Base-by-base conservation (phyloP, 2,329 filamentous ascomycete genomes). In the Cadophora luteo-olivacea region DNA sequence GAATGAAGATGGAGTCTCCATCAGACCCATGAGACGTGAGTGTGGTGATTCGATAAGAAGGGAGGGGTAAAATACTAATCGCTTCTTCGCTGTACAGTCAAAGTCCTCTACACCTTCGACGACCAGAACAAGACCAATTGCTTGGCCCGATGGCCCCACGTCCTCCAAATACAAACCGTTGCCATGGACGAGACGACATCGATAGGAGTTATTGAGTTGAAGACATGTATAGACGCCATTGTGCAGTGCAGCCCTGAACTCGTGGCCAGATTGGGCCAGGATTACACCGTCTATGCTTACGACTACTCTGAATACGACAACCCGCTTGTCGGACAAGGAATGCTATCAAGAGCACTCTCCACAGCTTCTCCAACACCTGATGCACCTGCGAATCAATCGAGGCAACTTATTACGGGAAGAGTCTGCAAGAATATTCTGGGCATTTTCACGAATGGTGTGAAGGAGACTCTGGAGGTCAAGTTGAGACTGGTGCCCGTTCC, bases 231-330 rank as follows among this genome's bases (percentile, higher is more conserved):
- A 57, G 90, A 95, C 78, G 92, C 94, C 67, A 91, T 99, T 69
- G 82, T 84, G 29, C 83, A 88, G 67, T 87, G 85, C 82, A 98
- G 96, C 78, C 96, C 96, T 48, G 96, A 99, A 81, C 86, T 99
- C 57, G 83, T 94, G 58, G 87, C 88, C 77, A 84, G 91, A 83
- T 78, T 91, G 69, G 85, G 91, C 81, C 82, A 82, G 87, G 80
- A 99, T 81, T 99, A 96, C 81, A 96, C 94, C n/a, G 90, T 99
- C 67, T 99, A 99, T 81, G 94, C 95, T 36, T 93, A 93, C 82
- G 96, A 99, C 80, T 98, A 95, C 80, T 97, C 96, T 14, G 96
- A 99, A 81, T 92, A 92, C 72, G 94, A 97, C 77, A 93, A 91
- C 22, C 96, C 97, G 64, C 85, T 98, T 66, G 95, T 97, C 29